Evolutionary conservation across 78 protist genomes (phyloP).

Genomic region (Diacronema lutheri): DNA sequence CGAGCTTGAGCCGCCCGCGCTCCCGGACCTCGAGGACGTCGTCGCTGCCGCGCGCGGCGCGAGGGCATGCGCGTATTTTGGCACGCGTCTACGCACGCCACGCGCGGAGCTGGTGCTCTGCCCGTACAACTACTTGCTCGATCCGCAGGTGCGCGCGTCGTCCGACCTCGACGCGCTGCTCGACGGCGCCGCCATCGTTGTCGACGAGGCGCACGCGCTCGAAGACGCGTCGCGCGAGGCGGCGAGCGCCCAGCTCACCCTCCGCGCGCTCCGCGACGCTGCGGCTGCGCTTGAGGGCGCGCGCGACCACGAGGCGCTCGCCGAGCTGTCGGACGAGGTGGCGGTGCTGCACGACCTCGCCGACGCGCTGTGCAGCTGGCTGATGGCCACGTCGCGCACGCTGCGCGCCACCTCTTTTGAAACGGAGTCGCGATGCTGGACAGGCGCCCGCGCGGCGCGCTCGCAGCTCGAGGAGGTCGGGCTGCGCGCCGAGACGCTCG

Average conservation of each 20-base stretch:
- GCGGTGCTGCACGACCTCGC: no score
- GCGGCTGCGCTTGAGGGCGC: no score
- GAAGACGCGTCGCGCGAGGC: constrained; percentile 46
- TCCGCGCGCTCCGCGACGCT: constrained; percentile 10
- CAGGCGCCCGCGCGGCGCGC: no score
- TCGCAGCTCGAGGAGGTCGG: no score
- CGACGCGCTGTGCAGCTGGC: no score
- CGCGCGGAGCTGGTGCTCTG: constrained; percentile 75
- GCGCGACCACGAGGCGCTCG: no score
- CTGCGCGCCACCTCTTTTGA: no score
- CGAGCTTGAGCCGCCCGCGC: no score
- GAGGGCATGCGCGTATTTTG: constrained; percentile 88
- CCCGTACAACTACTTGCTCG: constrained; percentile 97
- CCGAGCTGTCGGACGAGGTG: no score
- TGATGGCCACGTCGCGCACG: no score
- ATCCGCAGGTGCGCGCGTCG: constrained; percentile 56
- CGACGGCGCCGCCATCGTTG: constrained; percentile 54
- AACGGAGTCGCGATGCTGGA: no score
- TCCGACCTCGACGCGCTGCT: constrained; percentile 15
- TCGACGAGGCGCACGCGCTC: constrained; percentile 82
- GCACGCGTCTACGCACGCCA: constrained; percentile 25
- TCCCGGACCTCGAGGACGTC: constrained; percentile 85
- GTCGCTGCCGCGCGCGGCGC: constrained; percentile 29
- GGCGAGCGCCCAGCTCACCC: constrained; percentile 49
- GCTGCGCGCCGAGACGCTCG: no score